Conservation (phyloP, 805 yeast species). For the Lachancea fermentati region DNA sequence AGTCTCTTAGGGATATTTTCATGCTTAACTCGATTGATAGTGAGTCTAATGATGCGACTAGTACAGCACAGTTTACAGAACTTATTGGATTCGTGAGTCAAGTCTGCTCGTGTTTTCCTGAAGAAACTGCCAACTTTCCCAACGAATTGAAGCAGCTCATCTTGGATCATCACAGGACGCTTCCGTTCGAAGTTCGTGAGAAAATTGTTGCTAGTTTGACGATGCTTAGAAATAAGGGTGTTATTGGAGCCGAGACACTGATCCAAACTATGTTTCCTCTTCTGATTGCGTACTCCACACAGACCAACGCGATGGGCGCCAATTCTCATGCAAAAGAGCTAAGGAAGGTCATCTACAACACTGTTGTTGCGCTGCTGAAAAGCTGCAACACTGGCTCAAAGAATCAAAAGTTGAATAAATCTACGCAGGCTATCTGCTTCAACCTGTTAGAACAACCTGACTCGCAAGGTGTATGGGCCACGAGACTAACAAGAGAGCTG, state of each 20-base stretch:
- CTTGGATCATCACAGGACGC: conserved; percentile 68
- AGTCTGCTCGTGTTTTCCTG: conserved; percentile 84
- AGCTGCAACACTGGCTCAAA: conserved; percentile 82
- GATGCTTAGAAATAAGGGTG: conserved; percentile 82
- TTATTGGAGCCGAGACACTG: conserved; percentile 70
- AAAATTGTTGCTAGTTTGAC: conserved; percentile 85
- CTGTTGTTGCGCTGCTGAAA: conserved; percentile 73
- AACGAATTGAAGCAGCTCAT: conserved; percentile 67
- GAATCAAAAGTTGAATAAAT: conserved; percentile 81
- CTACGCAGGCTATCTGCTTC: conserved; percentile 89
- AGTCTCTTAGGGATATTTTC: conserved; percentile 82
- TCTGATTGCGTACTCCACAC: conserved; percentile 55
- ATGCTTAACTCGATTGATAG: conserved; percentile 44
- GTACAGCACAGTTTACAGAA: conserved; percentile 58
- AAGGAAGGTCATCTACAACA: conserved; percentile 74
- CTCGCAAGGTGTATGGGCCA: conserved; percentile 91
- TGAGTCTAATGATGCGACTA: conserved; percentile 25
- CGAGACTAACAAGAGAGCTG: conserved; percentile 86
- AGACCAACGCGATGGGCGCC: conserved; percentile 38
- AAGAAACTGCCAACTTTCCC: conserved; percentile 82
- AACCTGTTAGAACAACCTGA: conserved; percentile 75
- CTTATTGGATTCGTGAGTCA: conserved; percentile 88
- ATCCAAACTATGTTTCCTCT: conserved; percentile 88
- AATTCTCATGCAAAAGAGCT: conserved; percentile 71
- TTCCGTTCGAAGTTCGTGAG: conserved; percentile 82